phyloP scores from a whole-genome alignment of 2,329 filamentous ascomycete genomes.

The Cryoendolithus antarcticus region DNA sequence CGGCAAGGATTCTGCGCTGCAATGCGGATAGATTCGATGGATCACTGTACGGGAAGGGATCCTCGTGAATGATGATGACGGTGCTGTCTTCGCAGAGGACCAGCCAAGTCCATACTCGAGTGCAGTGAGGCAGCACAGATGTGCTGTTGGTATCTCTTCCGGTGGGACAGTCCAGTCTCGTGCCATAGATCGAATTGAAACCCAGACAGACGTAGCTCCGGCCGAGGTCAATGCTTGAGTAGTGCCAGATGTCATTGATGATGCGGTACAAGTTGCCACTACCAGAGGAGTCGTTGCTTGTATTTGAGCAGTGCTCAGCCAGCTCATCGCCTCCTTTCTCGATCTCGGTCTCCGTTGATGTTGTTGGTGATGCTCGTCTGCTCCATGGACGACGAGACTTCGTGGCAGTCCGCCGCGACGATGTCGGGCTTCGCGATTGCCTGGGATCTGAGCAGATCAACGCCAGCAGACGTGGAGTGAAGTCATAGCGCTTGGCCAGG shows the following conservation, averaged over 20 bases:
- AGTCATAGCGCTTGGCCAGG: constrained; percentile 52
- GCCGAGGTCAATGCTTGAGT: constrained; percentile 60
- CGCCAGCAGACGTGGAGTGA: constrained; percentile 53
- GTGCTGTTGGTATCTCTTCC: not conserved
- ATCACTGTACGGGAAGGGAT: constrained; percentile 28
- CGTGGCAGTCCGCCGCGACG: not conserved
- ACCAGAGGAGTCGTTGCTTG: constrained; percentile 12
- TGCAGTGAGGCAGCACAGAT: constrained; percentile 16
- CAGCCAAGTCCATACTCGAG: constrained; percentile 57
- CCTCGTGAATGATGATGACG: constrained; percentile 58
- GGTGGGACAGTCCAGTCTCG: constrained; percentile 7
- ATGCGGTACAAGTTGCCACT: constrained; percentile 42
- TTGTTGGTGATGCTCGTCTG: constrained; percentile 1
- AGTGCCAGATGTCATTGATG: constrained; percentile 62
- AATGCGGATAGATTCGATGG: constrained; percentile 26
- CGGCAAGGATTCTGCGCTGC: constrained; percentile 36
- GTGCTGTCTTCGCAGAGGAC: constrained; percentile 58
- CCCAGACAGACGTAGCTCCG: constrained; percentile 57
- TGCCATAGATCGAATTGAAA: constrained; percentile 50
- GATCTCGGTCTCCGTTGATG: constrained; percentile 8
- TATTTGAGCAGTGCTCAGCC: constrained; percentile 15
- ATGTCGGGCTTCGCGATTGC: constrained; percentile 11
- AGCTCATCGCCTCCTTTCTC: constrained; percentile 15
- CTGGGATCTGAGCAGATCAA: constrained; percentile 50
- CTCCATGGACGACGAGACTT: too few relatives aligned